phyloP scores from a whole-genome alignment of 805 yeast species.

The Priceomyces fermenticarens region DNA sequence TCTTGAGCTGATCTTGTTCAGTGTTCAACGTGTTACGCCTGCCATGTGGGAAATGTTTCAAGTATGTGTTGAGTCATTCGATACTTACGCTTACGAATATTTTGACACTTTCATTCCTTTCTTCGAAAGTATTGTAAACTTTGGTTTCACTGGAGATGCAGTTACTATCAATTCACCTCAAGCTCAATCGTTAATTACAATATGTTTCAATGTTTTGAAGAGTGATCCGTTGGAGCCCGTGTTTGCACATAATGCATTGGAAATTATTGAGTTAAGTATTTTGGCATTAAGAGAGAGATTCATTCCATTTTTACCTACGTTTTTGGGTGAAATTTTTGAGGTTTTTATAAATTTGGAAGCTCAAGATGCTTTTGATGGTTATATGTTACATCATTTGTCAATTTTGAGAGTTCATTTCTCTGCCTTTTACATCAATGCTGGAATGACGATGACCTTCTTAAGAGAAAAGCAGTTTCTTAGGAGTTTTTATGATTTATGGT shows the following conservation, averaged over 20 bases:
- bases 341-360: slow-evolving; percentile 33
- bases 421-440: slow-evolving; percentile 37
- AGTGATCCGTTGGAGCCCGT: slow-evolving; percentile 36
- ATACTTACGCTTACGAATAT: slow-evolving; percentile 57
- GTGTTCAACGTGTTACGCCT: slow-evolving; percentile 51
- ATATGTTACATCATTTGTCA: slow-evolving; percentile 41
- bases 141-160: slow-evolving; percentile 43
- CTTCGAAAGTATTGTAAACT: slow-evolving; percentile 51
- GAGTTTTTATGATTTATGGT: slow-evolving; percentile 46
- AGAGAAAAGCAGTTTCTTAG: slow-evolving; percentile 35
- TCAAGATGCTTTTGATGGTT: slow-evolving; percentile 41
- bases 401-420: slow-evolving; percentile 44
- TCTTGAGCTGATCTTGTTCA: slow-evolving; percentile 52
- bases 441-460: slow-evolving; percentile 32
- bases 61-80: slow-evolving; percentile 50
- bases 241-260: slow-evolving; percentile 39
- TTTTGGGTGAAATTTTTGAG: slow-evolving; percentile 34
- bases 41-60: slow-evolving; percentile 52
- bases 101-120: slow-evolving; percentile 56
- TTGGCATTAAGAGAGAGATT: slow-evolving; percentile 29
- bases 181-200: slow-evolving; percentile 35
- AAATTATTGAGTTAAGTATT: slow-evolving; percentile 32
- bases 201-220: slow-evolving; percentile 34
- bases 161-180: slow-evolving; percentile 35
- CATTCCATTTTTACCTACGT: slow-evolving; percentile 28